Evolutionary conservation across 2,329 filamentous ascomycete species (phyloP), one percentile per base, ranked within the genome.

Genomic region (Fusarium redolens): DNA sequence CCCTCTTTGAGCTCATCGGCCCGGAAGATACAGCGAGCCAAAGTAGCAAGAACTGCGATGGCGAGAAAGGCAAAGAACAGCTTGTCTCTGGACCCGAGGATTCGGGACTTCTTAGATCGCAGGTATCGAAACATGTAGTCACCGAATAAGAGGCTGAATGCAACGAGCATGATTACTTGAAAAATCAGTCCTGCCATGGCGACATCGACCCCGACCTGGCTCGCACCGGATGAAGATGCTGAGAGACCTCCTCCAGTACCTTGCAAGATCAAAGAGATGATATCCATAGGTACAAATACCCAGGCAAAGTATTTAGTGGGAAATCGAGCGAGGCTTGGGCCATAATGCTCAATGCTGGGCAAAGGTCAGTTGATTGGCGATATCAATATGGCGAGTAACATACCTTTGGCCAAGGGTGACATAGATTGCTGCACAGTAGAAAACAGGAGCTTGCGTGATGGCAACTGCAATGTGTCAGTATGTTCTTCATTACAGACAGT

Each of bases 1-100:
- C 89, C 89, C 35, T 87, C 83, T 54, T 84, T 85, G 56, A 91
- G 76, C 79, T 91, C 89, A 0, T 86, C 85, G 18, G 89, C 85
- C 28, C 89, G 84, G 73, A 88, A 91, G 38, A 87, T 82, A 51
- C 85, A 89, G n/a, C 89, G 82, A 17, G 86, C 84, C 55, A 90
- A 83, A 64, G 90, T 87, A 51, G 83, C 83, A 4, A 90, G 51
- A 9, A 88, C 89, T 1, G 87, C 84, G 4, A 88, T 75, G 0
- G 79, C 75, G 18, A 89, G 80, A 25, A 85, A 86, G 15, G 76
- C 48, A n/a, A 88, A 73, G 22, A 75, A 75, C 1, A 72, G 30
- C 30, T 50, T 67, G 13, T 72, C 55, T 12, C 61, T 60, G 0
- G 35, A 22, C 3, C 22, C 37, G 3, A 71, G 51, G 5, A 38